phyloP scores from a whole-genome alignment of 805 yeast species.

The Ogataea angusta region DNA sequence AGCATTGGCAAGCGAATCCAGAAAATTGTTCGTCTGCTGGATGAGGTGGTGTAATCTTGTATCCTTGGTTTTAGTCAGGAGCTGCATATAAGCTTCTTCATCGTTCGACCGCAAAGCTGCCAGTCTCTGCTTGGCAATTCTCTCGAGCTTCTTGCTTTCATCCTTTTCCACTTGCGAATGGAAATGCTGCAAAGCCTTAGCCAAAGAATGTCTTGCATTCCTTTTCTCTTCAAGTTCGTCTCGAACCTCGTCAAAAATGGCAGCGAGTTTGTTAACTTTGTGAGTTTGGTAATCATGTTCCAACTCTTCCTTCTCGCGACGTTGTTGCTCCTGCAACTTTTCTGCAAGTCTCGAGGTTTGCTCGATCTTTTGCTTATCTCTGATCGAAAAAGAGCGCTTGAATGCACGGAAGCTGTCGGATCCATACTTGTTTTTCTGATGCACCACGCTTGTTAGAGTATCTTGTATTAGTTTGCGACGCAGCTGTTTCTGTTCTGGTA shows the following conservation, averaged over 20 bases:
- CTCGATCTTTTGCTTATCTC: conserved; percentile 66
- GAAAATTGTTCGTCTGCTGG: conserved; percentile 73
- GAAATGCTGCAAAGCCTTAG: conserved; percentile 41
- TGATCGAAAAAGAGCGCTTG: conserved; percentile 62
- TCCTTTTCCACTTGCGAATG: conserved; percentile 67
- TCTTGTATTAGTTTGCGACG: conserved; percentile 54
- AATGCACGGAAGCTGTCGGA: conserved; percentile 58
- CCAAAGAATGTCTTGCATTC: conserved; percentile 28
- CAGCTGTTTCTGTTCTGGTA: conserved; percentile 67
- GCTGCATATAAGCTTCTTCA: conserved; percentile 82
- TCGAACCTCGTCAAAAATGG: conserved; percentile 30
- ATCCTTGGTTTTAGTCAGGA: conserved; percentile 82
- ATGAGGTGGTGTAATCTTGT: conserved; percentile 81
- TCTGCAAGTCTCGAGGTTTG: conserved; percentile 75
- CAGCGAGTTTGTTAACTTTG: conserved; percentile 41
- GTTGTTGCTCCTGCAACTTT: conserved; percentile 70
- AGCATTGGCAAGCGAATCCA: conserved; percentile 75
- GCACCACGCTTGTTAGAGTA: conserved; percentile 40
- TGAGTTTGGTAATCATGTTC: conserved; percentile 50
- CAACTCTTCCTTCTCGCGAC: conserved; percentile 51
- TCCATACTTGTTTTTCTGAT: conserved; percentile 45
- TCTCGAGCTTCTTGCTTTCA: conserved; percentile 70
- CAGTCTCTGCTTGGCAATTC: conserved; percentile 82
- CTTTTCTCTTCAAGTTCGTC: conserved; percentile 32
- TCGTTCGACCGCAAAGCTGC: conserved; percentile 84